Conservation (phyloP, 1,139 yeast genomes). For the Yamadazyma conglobata region DNA sequence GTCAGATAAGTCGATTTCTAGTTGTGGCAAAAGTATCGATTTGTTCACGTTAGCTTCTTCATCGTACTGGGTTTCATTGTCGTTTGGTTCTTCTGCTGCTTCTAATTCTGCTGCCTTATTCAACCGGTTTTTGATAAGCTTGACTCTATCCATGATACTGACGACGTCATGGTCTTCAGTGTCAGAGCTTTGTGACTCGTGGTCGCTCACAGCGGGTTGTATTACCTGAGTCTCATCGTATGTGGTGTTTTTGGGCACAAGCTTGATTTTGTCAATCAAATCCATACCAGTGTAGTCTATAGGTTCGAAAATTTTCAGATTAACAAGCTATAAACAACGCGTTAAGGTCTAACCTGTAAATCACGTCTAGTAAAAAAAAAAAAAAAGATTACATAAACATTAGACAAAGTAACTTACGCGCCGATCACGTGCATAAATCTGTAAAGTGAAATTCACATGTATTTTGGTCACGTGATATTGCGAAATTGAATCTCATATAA, state of each 20-base stretch:
- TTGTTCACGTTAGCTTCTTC: slow-evolving; percentile 2
- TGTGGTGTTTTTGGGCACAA: slow-evolving; percentile 10
- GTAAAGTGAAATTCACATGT: too few species aligned
- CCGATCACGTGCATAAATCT: too few species aligned
- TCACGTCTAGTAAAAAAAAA: too few species aligned
- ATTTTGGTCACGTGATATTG: slow-evolving; percentile 9
- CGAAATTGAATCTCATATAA: slow-evolving; percentile 1
- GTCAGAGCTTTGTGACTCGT: slow-evolving; percentile 1
- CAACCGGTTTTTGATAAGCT: slow-evolving; percentile 1
- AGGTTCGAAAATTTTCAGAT: too few species aligned
- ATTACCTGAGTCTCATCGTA: slow-evolving; percentile 7
- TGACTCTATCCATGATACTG: slow-evolving; percentile 1
- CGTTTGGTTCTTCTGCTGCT: slow-evolving; percentile 5
- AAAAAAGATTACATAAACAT: too few species aligned
- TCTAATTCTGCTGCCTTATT: slow-evolving; percentile 4
- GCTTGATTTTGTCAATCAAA: slow-evolving; percentile 18
- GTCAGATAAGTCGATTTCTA: slow-evolving; percentile 27
- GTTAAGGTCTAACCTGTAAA: too few species aligned
- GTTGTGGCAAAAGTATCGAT: slow-evolving; percentile 22
- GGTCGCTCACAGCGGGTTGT: not conserved
- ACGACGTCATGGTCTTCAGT: slow-evolving; percentile 3
- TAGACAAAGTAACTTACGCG: too few species aligned
- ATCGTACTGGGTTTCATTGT: too few species aligned
- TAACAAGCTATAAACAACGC: too few species aligned
- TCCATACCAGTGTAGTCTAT: slow-evolving; percentile 19